These are phyloP conservation scores for Russula brevipes DNA, from an alignment of 768 basidiomycete genomes.

Conservation along the genomic window DNA sequence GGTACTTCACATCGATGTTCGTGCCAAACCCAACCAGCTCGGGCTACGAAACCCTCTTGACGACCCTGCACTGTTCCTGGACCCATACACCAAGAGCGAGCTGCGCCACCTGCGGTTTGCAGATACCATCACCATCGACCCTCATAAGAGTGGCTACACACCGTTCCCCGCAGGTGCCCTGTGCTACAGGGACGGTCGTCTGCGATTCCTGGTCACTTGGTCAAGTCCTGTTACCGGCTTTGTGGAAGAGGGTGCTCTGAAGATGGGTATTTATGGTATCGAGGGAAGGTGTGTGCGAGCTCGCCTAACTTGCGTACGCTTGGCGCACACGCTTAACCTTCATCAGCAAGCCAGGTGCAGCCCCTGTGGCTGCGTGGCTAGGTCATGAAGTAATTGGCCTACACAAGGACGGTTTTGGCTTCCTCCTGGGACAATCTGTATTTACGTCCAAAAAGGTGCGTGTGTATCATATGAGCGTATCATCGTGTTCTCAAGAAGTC, in stretches of 20 bases:
- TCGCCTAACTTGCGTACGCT: background rate
- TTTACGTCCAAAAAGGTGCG: constrained; percentile 37
- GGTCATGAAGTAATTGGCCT: constrained; percentile 40
- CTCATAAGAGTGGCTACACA: constrained; percentile 43
- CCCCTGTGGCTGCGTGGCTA: constrained; percentile 37
- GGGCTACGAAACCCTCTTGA: background rate
- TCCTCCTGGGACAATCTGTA: constrained; percentile 37
- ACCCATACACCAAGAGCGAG: constrained; percentile 30
- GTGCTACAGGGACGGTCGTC: constrained; percentile 38
- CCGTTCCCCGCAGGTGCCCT: constrained; percentile 42
- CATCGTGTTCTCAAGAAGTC: background rate
- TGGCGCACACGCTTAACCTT: background rate
- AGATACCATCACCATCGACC: constrained; percentile 40
- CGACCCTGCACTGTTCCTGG: constrained; percentile 32
- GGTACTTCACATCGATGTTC: constrained; percentile 39
- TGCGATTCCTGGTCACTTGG: constrained; percentile 39
- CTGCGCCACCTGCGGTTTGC: constrained; percentile 28
- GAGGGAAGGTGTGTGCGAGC: constrained; percentile 40
- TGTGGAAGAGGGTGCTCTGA: constrained; percentile 29
- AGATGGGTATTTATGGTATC: constrained; percentile 43
- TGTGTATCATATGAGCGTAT: background rate
- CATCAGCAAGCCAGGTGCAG: constrained; percentile 44
- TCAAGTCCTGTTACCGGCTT: constrained; percentile 33
- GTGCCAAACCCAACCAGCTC: constrained; percentile 16
- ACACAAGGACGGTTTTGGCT: constrained; percentile 37